Evolutionary conservation across 495 filamentous ascomycete genomes (phyloP), one percentile per base, ranked within the genome.

Genomic region (Paragyromitra xinjiangensis): DNA sequence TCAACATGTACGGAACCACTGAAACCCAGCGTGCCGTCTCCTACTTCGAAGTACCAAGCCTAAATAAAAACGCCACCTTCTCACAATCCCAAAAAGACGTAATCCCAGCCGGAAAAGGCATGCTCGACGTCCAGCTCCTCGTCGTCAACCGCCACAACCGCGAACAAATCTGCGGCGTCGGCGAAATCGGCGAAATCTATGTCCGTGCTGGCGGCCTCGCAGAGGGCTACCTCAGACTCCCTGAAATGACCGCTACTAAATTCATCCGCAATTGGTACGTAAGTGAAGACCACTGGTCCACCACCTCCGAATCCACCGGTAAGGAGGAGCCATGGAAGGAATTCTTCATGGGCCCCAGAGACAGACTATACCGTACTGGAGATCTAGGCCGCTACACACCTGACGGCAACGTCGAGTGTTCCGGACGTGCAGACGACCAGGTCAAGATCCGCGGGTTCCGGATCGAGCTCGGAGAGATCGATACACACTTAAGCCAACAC

Each of bases 371-470:
- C 82, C 85, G 92, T 6, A 93, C 89, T 42, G 94, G 93, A 34
- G 93, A 97, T 83, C 85, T 97, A 1, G 94, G 93, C 9, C 84
- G 90, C 16, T 96, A 93, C 75, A 88, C 89, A 50, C 87, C 89
- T 3, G 87, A 91, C 63, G 95, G 94, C 50, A 89, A 91, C 77
- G 90, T 92, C 39, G 91, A 92, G 76, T 91, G 89, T 78, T 88
- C 89, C 34, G 94, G 94, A 22, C 89, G 95, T 63, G 92, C 90
- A 9, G 95, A 99, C 81, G 88, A 93, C 79, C 95, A 98, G 80
- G 92, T 97, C 82, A 98, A 98, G 85, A 97, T 98, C 76, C 91
- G 95, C 64, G 95, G 95, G 5, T 98, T 98, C 86, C 88, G 95
- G 64, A 96, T 98, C 78, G 95, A 98, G 84, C 90, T 98, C 37